Evolutionary conservation across 495 filamentous ascomycete genomes (phyloP), one percentile per base, ranked within the genome.

Genomic region (Daldinia grandis): DNA sequence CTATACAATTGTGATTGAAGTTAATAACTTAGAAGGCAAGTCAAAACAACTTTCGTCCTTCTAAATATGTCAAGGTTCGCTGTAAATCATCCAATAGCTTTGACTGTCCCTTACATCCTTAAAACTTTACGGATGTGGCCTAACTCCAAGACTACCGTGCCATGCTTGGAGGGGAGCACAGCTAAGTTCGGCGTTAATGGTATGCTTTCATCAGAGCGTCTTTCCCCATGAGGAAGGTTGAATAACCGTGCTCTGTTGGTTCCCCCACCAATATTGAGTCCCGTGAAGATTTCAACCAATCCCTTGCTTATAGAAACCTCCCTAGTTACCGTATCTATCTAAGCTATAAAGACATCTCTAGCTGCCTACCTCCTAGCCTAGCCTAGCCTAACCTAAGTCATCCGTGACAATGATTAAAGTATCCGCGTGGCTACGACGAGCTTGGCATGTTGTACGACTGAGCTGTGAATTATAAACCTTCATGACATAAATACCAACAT

Each of bases 211-310:
- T 24, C 27, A 30, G 19, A 30, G 49, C 49, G 27, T 53, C 24
- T 53, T 53, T 53, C 49, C 49, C 6, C 15, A 53, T 53, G 4
- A 30, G 49, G 49, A 53, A 53, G 49, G 49, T 30, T 30, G 27
- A 12, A 53, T 53, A 53, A 30, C 49, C 27, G 49, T 53, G 24
- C 49, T 30, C 42, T 47, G 4, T 47, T 47, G 4, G 1, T 19
- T 30, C 49, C 49, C 49, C 49, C 49, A 28, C 49, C 49, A 14
- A n/a, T 30, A 28, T 53, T 17, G 25, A 47, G 42, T 47, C 42
- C 21, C 42, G 21, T 47, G 42, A 17, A 47, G 17, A 47, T 9
- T 24, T 47, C 1, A 47, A 12, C 42, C 17, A 47, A 47, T 47
- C 42, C 19, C 8, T 9, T 47, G 12, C 9, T 21, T 47, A 24